phyloP scores from a whole-genome alignment of 108 stramenopile genomes.

The Pseudonitzschia pungens region DNA sequence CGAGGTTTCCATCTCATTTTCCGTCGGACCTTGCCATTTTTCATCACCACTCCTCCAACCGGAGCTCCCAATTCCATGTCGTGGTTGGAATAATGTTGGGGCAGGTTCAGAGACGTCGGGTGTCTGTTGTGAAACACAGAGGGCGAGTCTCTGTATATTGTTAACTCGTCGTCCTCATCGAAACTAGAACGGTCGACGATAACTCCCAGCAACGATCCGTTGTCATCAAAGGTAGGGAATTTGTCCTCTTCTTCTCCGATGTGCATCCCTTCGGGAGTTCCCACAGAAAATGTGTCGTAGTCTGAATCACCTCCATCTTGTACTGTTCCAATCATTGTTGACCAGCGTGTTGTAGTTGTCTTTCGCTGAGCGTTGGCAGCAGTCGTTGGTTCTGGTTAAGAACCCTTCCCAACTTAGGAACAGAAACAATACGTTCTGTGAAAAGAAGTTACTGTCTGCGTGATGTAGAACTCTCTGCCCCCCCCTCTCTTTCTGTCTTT shows the following conservation, averaged over 20 bases:
- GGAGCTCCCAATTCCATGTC: background rate
- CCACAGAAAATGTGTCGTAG: background rate
- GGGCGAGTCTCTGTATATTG: background rate
- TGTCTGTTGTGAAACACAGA: background rate
- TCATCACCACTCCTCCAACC: slow-evolving; percentile 20
- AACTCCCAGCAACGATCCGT: slow-evolving; percentile 26
- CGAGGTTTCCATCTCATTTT: slow-evolving; percentile 50
- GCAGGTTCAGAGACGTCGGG: slow-evolving; percentile 5
- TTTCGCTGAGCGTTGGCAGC: too few relatives aligned
- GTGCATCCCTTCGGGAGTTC: background rate
- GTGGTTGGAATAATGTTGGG: slow-evolving; percentile 31
- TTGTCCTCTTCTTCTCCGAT: background rate
- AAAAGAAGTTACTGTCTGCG: too few relatives aligned
- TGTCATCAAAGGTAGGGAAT: slow-evolving; percentile 6
- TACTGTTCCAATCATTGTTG: background rate
- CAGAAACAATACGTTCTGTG: too few relatives aligned
- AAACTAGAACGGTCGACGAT: slow-evolving; percentile 45
- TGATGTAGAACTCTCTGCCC: too few relatives aligned
- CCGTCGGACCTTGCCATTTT: slow-evolving; percentile 48
- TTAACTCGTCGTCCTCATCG: slow-evolving; percentile 36
- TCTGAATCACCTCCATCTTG: slow-evolving; percentile 6
- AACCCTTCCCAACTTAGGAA: too few relatives aligned
- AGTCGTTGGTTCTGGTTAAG: too few relatives aligned
- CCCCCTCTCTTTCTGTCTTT: too few relatives aligned
- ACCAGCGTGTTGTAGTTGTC: too few relatives aligned